Conservation (phyloP, 176 grass and related monocot genomes). For the Pontederia paniculata region DNA sequence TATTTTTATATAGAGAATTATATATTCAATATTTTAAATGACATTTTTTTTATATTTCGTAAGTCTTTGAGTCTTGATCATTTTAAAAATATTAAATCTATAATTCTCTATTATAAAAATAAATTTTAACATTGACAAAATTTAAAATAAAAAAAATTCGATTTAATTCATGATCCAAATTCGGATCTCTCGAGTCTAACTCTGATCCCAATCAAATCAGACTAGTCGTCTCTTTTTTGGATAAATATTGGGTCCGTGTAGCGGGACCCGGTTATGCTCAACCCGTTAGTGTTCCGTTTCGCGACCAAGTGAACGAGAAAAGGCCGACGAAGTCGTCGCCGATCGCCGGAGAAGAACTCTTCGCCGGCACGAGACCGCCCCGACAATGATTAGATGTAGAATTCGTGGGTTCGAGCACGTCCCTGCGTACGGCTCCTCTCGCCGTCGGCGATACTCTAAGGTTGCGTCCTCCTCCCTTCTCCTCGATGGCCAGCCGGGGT, state of each 20-base stretch:
- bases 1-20: too few species aligned
- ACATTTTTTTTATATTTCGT: too few species aligned
- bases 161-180: too few species aligned
- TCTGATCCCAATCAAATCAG: neutral
- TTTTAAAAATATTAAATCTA: too few species aligned
- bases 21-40: too few species aligned
- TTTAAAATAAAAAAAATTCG: too few species aligned
- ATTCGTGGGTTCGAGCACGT: neutral
- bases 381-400: neutral
- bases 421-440: constrained; percentile 19
- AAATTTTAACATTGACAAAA: too few species aligned
- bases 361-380: neutral
- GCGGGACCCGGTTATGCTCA: neutral
- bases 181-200: neutral
- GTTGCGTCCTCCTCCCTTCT: constrained; percentile 20
- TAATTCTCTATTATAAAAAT: too few species aligned
- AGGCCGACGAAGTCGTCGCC: neutral
- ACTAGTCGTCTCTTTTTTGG: too few species aligned
- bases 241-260: neutral
- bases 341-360: neutral
- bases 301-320: neutral
- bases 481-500: constrained; percentile 14
- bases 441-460: neutral
- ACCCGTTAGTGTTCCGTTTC: neutral
- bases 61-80: too few species aligned